Evolutionary conservation across 2,329 filamentous ascomycete species (phyloP).

Genomic region (Zalaria obscura): DNA sequence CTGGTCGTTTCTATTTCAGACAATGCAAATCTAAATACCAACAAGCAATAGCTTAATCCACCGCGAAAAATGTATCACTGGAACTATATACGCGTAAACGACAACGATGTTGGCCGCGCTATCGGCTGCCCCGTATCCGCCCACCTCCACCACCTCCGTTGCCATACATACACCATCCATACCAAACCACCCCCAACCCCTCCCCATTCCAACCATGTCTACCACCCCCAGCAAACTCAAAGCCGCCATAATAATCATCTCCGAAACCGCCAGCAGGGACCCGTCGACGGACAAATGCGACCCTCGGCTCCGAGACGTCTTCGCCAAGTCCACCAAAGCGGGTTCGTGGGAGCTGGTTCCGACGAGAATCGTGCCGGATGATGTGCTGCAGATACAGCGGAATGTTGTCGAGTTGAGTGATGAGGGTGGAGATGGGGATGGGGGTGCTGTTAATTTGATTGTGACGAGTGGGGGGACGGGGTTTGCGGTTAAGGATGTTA

Average conservation of each 20-base stretch:
- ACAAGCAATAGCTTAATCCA: too few relatives aligned
- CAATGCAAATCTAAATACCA: too few relatives aligned
- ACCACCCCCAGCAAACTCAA: constrained; percentile 35
- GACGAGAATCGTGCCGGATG: constrained; percentile 67
- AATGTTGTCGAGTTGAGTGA: constrained; percentile 64
- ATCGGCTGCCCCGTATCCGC: too few relatives aligned
- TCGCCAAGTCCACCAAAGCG: constrained; percentile 30
- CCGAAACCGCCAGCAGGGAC: constrained; percentile 74
- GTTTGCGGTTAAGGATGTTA: constrained; percentile 72
- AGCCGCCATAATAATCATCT: constrained; percentile 73
- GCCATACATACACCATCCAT: too few relatives aligned
- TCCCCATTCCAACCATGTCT: not conserved
- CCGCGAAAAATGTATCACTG: too few relatives aligned
- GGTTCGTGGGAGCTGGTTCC: constrained; percentile 60
- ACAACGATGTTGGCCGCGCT: too few relatives aligned
- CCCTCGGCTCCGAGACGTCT: constrained; percentile 50
- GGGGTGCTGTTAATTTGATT: constrained; percentile 52
- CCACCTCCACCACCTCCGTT: too few relatives aligned
- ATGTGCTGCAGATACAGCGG: constrained; percentile 58
- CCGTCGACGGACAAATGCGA: constrained; percentile 65
- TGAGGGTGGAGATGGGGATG: constrained; percentile 25
- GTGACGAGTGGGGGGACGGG: constrained; percentile 88
- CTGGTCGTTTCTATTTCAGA: too few relatives aligned
- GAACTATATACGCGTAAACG: too few relatives aligned
- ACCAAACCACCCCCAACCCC: not conserved